A percentile compares a stretch with the other conserved stretches of the same genome.
These are phyloP conservation scores for Quercus tomentella DNA, from an alignment of 331 rosid species.

Conservation along the genomic window DNA sequence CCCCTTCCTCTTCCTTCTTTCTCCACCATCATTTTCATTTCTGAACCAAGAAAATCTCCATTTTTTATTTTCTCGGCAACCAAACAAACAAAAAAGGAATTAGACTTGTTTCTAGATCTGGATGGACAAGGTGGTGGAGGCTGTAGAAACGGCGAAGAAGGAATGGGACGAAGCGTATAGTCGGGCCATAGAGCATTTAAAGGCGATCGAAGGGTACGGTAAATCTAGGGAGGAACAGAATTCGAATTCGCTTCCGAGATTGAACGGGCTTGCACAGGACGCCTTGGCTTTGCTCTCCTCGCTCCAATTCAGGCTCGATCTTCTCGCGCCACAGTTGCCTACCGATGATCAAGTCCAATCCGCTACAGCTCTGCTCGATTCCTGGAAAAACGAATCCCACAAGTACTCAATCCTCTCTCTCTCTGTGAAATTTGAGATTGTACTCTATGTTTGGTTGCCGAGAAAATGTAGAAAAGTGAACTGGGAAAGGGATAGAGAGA, in stretches of 20 bases:
- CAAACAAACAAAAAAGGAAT: not conserved
- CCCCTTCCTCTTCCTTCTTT: not conserved
- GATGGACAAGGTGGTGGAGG: conserved; percentile 81
- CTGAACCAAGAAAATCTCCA: too few species aligned
- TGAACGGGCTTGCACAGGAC: conserved; percentile 84
- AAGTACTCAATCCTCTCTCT: conserved; percentile 26
- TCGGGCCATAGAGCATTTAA: conserved; percentile 38
- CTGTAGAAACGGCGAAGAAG: conserved; percentile 61
- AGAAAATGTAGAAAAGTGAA: not conserved
- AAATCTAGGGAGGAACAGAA: conserved; percentile 40
- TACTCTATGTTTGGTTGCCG: not conserved
- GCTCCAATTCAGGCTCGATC: conserved; percentile 73
- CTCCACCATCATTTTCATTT: not conserved
- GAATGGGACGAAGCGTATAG: conserved; percentile 65
- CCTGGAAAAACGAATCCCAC: conserved; percentile 66
- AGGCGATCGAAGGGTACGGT: conserved; percentile 60
- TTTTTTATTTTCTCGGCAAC: not conserved
- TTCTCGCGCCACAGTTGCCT: conserved; percentile 84
- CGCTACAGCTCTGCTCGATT: conserved; percentile 50
- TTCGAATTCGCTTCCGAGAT: conserved; percentile 55
- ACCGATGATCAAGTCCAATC: conserved; percentile 52
- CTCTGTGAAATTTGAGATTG: too few species aligned
- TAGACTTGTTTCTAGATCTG: not conserved
- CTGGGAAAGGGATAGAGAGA: not conserved
- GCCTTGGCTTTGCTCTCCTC: conserved; percentile 67